Evolutionary conservation across 2,329 filamentous ascomycete genomes (phyloP), one percentile per base, ranked within the genome.

Genomic region (Botrytis sinoallii): DNA sequence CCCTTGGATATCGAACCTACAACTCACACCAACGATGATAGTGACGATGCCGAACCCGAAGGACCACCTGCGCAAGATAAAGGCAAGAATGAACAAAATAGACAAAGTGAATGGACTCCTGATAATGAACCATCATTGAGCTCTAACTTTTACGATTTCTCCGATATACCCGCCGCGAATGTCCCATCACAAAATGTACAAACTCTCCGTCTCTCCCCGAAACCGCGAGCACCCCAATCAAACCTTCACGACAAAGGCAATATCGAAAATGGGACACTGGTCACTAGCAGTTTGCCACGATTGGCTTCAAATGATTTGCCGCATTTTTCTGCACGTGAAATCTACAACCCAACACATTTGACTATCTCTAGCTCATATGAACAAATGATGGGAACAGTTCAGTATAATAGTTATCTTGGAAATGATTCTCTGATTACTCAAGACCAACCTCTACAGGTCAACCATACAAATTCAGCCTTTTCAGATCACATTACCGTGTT

Each of bases 401-500:
- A 72, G 10, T 71, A 71, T 55, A 67, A 48, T 32, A 65, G 60
- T 42, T 71, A 66, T 20, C 46, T 66, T 29, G 60, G 46, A 25
- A 65, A 66, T 55, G 35, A 57, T n/a, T 57, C 70, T 9, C 22
- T 71, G 16, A 32, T 52, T 25, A 25, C 46, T 18, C 70, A 71
- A 25, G 60, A 59, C 3, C 48, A 67, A 46, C 9, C 22, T 35
- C 22, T 68, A 55, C 57, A 72, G 9, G 22, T 72, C 25, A 52
- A 67, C 2, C 52, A n/a, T 12, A 67, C 70, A 25, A 72, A 72
- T 4, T 72, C 70, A 1, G 40, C 38, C 29, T 38, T 67, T 10
- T 72, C 70, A 29, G 70, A 72, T 59, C 70, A 72, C 46, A 72
- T 72, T n/a, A 68, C 52, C 4, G 40, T 67, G 20, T 60, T 55